Evolutionary conservation across 306 rosid genomes (phyloP), one percentile per base, ranked within the genome.

Genomic region (Phaseolus lunatus): DNA sequence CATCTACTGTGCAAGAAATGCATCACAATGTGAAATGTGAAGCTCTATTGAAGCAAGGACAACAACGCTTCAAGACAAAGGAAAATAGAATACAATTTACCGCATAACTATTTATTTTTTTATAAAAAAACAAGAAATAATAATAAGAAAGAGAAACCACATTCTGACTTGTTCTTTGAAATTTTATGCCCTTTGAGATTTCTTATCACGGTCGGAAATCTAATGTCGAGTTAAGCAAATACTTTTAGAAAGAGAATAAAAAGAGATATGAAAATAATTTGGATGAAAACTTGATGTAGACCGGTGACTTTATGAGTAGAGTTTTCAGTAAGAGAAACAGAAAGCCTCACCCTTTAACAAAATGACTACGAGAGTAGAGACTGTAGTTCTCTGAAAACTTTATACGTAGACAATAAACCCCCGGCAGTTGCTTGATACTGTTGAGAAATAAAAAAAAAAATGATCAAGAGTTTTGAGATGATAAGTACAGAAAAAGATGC

Each of bases 381-480:
- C 98, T 86, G 86, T 95, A 95, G 71, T 95, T 95, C 86, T 90
- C 98, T 0, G 98, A 84, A 83, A 92, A 95, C 78, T 92, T 95
- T 67, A 92, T 88, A 79, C 93, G 91, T n/a, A n/a, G 75, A 95
- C 98, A 50, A 95, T 97, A 87, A 95, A 92, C 19, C 97, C 98
- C 62, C 98, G 89, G 11, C 97, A 66, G 98, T 95, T 61, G 98
- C 97, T 88, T 90, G 96, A 81, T 95, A 95, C 98, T 94, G 90
- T 82, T 22, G 31, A 76, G 45, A 85, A 74, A 80, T 33, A 83
- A 70, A 44, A n/a, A n/a, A n/a, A n/a, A n/a, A n/a, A n/a, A 9
- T 33, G 15, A 73, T 74, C 71, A 85, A 39, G 45, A 73, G 12
- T 39, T n/a, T n/a, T 82, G 67, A 62, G 27, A 53, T 69, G 33